A percentile compares a stretch with the other conserved stretches of the same genome.
Evolutionary conservation across 345 rosid genomes (phyloP).

Genomic region (Fremontodendron californicum): DNA sequence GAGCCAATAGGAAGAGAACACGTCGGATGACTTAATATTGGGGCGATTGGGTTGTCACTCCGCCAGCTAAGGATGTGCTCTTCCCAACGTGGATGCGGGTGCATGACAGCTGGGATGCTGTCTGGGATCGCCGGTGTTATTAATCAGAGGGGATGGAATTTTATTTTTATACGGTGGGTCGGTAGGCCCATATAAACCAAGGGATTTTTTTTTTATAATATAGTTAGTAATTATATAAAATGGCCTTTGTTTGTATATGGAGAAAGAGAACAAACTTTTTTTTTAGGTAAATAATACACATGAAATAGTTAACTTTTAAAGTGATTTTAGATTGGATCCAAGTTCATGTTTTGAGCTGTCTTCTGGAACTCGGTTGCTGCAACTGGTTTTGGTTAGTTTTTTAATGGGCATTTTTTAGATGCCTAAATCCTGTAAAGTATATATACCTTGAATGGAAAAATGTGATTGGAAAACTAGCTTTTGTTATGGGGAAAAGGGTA

Average conservation of each 20-base stretch:
- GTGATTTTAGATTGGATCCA: neutral
- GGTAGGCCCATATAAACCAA: slow-evolving; percentile 17
- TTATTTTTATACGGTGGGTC: neutral
- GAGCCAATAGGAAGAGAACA: slow-evolving; percentile 22
- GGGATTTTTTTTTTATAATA: neutral
- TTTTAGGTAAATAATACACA: slow-evolving; percentile 5
- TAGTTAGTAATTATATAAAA: neutral
- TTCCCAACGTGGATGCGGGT: slow-evolving; percentile 22
- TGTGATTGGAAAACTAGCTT: neutral
- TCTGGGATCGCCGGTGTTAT: slow-evolving; percentile 30
- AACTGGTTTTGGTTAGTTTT: neutral
- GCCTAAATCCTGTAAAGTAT: neutral
- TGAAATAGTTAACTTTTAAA: neutral
- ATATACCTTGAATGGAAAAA: neutral
- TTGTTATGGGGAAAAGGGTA: neutral
- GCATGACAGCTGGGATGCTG: slow-evolving; percentile 51
- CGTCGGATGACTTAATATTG: neutral
- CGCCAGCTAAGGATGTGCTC: slow-evolving; percentile 19
- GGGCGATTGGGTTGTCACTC: neutral
- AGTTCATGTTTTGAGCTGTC: neutral
- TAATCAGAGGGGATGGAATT: neutral
- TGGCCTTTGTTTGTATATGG: neutral
- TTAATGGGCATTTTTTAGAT: neutral
- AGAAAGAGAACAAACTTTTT: neutral
- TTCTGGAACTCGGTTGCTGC: neutral